Evolutionary conservation across 164 flowering plant genomes (phyloP), one percentile per base, ranked within the genome.

Genomic region (Tetrastigma voinierianum): DNA sequence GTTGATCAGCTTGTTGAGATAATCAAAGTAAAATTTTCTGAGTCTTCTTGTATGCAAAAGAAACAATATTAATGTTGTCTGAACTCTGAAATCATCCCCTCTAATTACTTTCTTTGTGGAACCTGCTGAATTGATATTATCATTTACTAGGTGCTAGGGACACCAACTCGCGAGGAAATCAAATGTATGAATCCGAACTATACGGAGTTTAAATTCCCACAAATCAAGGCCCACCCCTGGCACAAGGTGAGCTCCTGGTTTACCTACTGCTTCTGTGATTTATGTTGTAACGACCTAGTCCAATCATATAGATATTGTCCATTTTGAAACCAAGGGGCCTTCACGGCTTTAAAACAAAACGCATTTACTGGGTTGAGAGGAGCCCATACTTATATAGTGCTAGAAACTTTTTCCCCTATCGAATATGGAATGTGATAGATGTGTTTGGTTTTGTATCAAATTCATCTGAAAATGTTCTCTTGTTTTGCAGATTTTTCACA

Each of bases 1-100:
- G 89, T 87, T 46, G 96, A 87, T 73, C 96, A 90, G 76, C 90
- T 90, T 57, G 96, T 90, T 58, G 95, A 89, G 75, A 89, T 87
- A 64, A 89, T 89, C 56, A 87, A 89, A 92, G 95, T 89, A 69
- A 67, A 52, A 12, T 18, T 53, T 40, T 65, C 19, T 20, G 1
- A 9, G 5, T 11, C 44, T 44, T 11, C 44, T 44, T 63, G 12
- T 56, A 25, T 47, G 32, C 19, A 12, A 13, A 2, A 16, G 25
- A 45, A 57, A 21, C 10, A 9, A n/a, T 61, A 11, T 32, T 32
- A 32, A 32, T 0, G 40, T 32, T 32, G 40, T 32, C 40, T 32
- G 40, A 32, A 7, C 40, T 32, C 40, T 32, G 40, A 32, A 3
- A 32, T 32, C 40, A 32, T 32, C 40, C 40, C 40, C 40, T 32